phyloP scores from a whole-genome alignment of 1,139 yeast species.

The Suhomyces ambrosiae region DNA sequence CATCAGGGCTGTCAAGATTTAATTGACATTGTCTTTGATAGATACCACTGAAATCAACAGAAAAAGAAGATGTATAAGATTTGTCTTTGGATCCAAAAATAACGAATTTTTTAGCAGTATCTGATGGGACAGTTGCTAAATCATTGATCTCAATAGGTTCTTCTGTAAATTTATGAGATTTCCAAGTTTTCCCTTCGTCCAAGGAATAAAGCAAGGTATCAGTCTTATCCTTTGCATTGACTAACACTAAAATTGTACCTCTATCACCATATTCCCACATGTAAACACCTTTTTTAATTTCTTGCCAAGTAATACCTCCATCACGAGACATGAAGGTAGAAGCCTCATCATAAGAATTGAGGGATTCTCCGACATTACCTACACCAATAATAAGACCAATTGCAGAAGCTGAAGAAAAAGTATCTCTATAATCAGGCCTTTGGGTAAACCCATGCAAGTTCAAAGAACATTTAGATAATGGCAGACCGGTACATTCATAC shows the following conservation, averaged over 20 bases:
- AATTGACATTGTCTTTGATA: conserved; percentile 71
- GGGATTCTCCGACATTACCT: conserved; percentile 81
- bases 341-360: conserved; percentile 54
- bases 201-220: conserved; percentile 64
- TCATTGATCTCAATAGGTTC: conserved; percentile 62
- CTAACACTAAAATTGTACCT: conserved; percentile 81
- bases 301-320: conserved; percentile 90
- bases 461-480: conserved; percentile 67
- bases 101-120: conserved; percentile 73
- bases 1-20: conserved; percentile 57
- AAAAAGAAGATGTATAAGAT: conserved; percentile 35
- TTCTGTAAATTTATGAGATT: conserved; percentile 61
- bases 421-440: conserved; percentile 78
- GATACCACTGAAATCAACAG: conserved; percentile 72
- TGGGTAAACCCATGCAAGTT: conserved; percentile 93
- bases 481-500: conserved; percentile 54
- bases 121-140: conserved; percentile 88
- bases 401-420: conserved; percentile 87
- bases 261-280: conserved; percentile 98
- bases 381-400: conserved; percentile 83
- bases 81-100: conserved; percentile 28
- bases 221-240: conserved; percentile 58
- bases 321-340: conserved; percentile 79
- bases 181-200: conserved; percentile 84
- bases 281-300: conserved; percentile 67